Conservation (phyloP, 768 basidiomycete genomes). For the Lactarius sp. region DNA sequence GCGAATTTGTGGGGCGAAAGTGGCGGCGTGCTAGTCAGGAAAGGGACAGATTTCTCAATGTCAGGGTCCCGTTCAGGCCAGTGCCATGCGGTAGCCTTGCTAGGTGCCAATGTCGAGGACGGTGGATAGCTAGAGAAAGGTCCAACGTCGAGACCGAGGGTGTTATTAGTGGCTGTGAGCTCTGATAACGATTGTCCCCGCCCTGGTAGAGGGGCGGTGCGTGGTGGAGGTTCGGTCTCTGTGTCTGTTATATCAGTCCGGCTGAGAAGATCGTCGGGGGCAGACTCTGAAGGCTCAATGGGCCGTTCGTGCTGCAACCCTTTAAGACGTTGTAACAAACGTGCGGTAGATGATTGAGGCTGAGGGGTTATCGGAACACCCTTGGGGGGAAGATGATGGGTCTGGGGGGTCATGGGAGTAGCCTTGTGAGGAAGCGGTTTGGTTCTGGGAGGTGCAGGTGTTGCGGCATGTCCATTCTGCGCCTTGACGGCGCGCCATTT, state of each 20-base stretch:
- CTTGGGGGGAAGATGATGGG: slow-evolving; percentile 2
- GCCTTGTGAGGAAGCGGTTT: slow-evolving; percentile 13
- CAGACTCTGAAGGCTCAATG: slow-evolving; percentile 8
- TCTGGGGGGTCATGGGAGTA: slow-evolving; percentile 4
- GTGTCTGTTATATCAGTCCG: slow-evolving; percentile 11
- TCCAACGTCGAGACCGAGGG: slow-evolving; percentile 32
- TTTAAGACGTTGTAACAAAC: slow-evolving; percentile 22
- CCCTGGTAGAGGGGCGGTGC: background rate
- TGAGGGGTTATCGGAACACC: background rate
- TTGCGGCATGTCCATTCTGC: slow-evolving; percentile 41
- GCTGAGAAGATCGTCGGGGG: slow-evolving; percentile 16
- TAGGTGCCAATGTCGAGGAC: slow-evolving; percentile 15
- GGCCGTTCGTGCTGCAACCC: slow-evolving; percentile 13
- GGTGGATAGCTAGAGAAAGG: slow-evolving; percentile 12
- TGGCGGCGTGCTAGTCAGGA: slow-evolving; percentile 23
- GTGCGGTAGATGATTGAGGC: slow-evolving; percentile 18
- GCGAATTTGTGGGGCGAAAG: slow-evolving; percentile 9
- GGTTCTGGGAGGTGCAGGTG: slow-evolving; percentile 11
- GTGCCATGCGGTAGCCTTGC: slow-evolving; percentile 10
- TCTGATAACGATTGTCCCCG: slow-evolving; percentile 5
- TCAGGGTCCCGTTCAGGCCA: slow-evolving; percentile 14
- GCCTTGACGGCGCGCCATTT: slow-evolving; percentile 74
- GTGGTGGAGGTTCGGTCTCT: slow-evolving; percentile 10
- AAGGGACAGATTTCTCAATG: slow-evolving; percentile 22
- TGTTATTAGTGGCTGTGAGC: slow-evolving; percentile 27